Evolutionary conservation across 805 yeast species (phyloP).

Genomic region (Cyberlindnera mississippiensis): DNA sequence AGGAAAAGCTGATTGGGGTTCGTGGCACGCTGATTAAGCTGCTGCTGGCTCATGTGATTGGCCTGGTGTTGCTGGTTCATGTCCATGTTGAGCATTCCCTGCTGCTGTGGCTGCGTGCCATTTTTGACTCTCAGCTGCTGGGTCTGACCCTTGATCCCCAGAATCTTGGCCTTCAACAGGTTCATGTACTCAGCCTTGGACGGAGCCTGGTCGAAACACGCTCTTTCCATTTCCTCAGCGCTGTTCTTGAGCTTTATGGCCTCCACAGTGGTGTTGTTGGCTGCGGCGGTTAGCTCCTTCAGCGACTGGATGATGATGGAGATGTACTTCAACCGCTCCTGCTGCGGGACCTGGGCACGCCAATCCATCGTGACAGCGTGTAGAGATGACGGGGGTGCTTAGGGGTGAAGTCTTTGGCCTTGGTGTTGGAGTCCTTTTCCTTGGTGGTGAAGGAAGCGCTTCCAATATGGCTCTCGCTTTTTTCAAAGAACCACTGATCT

Average conservation of each 20-base stretch:
- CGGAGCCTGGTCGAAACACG: conserved; percentile 54
- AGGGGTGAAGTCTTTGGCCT: too few species aligned
- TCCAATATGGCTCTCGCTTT: not conserved
- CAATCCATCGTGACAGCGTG: conserved; percentile 24
- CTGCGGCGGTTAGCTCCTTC: conserved; percentile 21
- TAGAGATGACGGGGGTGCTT: not conserved
- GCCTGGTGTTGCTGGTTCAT: conserved; percentile 23
- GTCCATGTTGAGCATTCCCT: conserved; percentile 6
- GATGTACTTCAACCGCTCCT: conserved; percentile 25
- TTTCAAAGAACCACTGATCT: not conserved
- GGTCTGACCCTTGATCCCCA: conserved; percentile 23
- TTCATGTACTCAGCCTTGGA: conserved; percentile 56
- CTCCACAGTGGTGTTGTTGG: conserved; percentile 25
- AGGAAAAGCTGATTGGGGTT: conserved; percentile 34
- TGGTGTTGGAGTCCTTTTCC: too few species aligned
- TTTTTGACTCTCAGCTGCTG: conserved; percentile 23
- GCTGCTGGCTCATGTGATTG: conserved; percentile 16
- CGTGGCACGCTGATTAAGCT: conserved; percentile 17
- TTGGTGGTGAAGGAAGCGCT: not conserved
- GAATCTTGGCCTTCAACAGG: conserved; percentile 31
- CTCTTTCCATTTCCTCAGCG: conserved; percentile 71
- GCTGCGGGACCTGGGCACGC: conserved; percentile 22
- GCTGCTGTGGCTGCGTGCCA: conserved; percentile 27
- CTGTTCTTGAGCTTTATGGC: conserved; percentile 44
- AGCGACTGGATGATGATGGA: conserved; percentile 22